A percentile compares a stretch with the other conserved stretches of the same genome.
These are phyloP conservation scores for Penicillium sp. DNA, from an alignment of 2,329 filamentous ascomycete species.

Conservation along the genomic window DNA sequence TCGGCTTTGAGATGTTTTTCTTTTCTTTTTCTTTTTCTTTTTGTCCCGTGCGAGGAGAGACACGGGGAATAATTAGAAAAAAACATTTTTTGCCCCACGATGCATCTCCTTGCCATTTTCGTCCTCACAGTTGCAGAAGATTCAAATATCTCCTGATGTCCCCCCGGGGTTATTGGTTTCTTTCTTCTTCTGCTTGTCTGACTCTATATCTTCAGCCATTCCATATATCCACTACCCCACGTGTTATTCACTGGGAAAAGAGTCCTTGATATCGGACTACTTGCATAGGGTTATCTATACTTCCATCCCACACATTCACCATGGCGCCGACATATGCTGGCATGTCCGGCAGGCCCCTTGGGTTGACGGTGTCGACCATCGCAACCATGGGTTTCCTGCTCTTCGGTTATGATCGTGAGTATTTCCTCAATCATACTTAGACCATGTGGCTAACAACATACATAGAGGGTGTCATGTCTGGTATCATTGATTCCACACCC, in stretches of 20 bases:
- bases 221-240: conserved; percentile 1
- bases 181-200: conserved; percentile 17
- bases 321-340: conserved; percentile 62
- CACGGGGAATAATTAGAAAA: conserved; percentile 8
- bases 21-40: neutral
- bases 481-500: conserved; percentile 37
- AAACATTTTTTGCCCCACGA: conserved; percentile 20
- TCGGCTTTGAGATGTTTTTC: conserved; percentile 6
- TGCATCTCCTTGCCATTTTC: conserved; percentile 24
- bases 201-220: conserved; percentile 9
- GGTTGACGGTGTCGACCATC: conserved; percentile 61
- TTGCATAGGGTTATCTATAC: neutral
- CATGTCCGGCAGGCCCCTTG: conserved; percentile 60
- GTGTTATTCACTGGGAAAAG: conserved; percentile 2
- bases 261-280: neutral
- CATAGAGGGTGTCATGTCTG: conserved; percentile 43
- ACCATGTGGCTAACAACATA: neutral
- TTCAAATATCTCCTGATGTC: conserved; percentile 32
- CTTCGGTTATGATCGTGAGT: conserved; percentile 60
- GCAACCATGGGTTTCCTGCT: conserved; percentile 65
- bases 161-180: conserved; percentile 14
- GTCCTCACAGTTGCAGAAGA: conserved; percentile 17
- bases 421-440: neutral
- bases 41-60: conserved; percentile 1
- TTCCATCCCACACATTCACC: conserved; percentile 6